Percentiles rank a stretch among this genome's conserved stretches.
Conservation (phyloP, 139 green algal species). For the Zygnema circumcarinatum region DNA sequence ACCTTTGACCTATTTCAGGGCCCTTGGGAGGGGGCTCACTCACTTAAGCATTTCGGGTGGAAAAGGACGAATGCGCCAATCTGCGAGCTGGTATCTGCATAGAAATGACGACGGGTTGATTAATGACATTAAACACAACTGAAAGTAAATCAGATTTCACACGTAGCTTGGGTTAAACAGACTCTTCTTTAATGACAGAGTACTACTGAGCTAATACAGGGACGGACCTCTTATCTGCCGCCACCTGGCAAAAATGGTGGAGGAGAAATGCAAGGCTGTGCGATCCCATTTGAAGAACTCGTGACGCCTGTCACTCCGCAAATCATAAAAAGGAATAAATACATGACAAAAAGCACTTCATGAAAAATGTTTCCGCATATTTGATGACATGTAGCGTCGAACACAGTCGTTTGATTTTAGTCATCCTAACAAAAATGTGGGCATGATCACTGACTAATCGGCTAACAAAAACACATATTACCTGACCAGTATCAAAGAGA, state of each 20-base stretch:
- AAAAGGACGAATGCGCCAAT: conserved; percentile 91
- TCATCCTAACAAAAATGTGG: no score
- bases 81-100: conserved; percentile 86
- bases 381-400: no score
- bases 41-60: conserved; percentile 75
- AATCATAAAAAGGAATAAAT: conserved; percentile 22
- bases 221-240: conserved; percentile 59
- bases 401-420: no score
- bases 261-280: conserved; percentile 82
- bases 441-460: no score
- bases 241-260: conserved; percentile 71
- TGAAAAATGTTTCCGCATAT: not conserved
- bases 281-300: conserved; percentile 69
- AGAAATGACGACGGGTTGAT: conserved; percentile 21
- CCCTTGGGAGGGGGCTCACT: no score
- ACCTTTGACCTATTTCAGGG: no score
- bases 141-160: conserved; percentile 7
- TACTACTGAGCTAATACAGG: conserved; percentile 29
- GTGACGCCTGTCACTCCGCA: conserved; percentile 69
- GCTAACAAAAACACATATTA: no score
- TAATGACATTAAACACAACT: conserved; percentile 14
- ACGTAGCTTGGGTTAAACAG: conserved; percentile 7
- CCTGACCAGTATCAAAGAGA: conserved; percentile 91
- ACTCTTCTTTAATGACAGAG: conserved; percentile 7
- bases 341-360: conserved; percentile 8